phyloP scores from a whole-genome alignment of 192 early-diverging fungal genomes.

The Helicostylum pulchrum region DNA sequence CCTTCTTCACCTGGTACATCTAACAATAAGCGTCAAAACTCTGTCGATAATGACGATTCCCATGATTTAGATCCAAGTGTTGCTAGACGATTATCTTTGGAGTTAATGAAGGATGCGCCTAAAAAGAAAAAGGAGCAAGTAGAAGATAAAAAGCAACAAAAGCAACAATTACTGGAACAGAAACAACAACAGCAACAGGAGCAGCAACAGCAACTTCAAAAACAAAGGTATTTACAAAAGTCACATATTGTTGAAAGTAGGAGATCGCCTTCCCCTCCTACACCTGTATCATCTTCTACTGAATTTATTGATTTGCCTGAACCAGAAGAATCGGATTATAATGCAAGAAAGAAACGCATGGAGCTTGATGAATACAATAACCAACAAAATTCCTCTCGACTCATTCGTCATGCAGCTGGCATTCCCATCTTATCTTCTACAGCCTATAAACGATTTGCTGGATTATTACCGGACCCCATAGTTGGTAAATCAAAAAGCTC shows the following conservation, averaged over 20 bases:
- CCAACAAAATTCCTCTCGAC: not conserved
- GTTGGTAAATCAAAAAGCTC: slow-evolving; percentile 26
- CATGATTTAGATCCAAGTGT: slow-evolving; percentile 21
- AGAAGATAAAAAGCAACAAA: not conserved
- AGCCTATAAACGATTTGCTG: slow-evolving; percentile 12
- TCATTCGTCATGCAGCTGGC: slow-evolving; percentile 4
- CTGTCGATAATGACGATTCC: slow-evolving; percentile 4
- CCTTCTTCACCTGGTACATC: no score
- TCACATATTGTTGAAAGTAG: not conserved
- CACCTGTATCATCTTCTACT: no score
- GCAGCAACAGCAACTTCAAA: not conserved
- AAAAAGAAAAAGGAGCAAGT: slow-evolving; percentile 10
- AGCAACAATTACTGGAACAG: not conserved
- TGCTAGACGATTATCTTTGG: slow-evolving; percentile 31
- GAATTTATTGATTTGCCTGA: not conserved
- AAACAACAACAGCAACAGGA: not conserved
- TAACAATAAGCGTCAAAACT: not conserved
- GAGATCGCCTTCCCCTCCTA: not conserved
- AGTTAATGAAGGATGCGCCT: slow-evolving; percentile 31
- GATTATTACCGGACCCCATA: slow-evolving; percentile 8
- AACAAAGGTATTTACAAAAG: not conserved
- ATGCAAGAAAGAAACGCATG: not conserved
- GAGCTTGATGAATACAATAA: not conserved
- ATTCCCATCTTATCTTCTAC: slow-evolving; percentile 12
- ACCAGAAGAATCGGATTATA: not conserved